Conservation (phyloP, 2,329 filamentous ascomycete genomes). For the Bipolaris gigantea region DNA sequence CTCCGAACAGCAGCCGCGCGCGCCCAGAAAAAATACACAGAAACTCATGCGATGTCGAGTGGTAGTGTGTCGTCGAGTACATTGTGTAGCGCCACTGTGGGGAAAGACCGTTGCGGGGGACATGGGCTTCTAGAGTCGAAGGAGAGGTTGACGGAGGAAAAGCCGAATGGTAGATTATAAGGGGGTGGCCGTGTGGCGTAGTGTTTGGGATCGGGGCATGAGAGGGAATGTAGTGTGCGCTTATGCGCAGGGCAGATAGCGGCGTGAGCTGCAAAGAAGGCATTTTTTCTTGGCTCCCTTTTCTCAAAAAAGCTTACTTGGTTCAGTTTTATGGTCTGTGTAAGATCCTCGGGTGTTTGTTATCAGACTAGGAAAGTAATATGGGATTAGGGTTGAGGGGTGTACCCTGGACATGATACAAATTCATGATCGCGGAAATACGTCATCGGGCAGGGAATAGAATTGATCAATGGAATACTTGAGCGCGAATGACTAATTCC, state of each 20-base stretch:
- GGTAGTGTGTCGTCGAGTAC: conserved; percentile 68
- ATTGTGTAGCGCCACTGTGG: conserved; percentile 72
- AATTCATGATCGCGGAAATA: not conserved
- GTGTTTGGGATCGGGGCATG: conserved; percentile 65
- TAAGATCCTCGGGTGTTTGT: not conserved
- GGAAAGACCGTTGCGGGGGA: conserved; percentile 54
- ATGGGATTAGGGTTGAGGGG: not conserved
- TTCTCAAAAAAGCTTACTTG: not conserved
- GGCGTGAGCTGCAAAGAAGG: conserved; percentile 43
- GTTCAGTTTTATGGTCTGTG: not conserved
- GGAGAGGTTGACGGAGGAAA: conserved; percentile 54
- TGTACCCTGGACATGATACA: not conserved
- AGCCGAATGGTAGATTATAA: conserved; percentile 66
- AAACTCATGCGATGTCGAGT: conserved; percentile 68
- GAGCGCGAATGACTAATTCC: too few relatives aligned
- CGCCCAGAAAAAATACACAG: conserved; percentile 61
- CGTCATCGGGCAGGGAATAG: not conserved
- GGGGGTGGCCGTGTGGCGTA: conserved; percentile 62
- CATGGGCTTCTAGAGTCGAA: conserved; percentile 59
- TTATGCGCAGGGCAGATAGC: conserved; percentile 58
- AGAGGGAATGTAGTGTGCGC: conserved; percentile 61
- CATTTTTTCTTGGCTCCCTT: conserved; percentile 5
- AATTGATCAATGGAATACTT: too few relatives aligned
- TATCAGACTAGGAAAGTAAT: not conserved
- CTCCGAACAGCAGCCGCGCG: conserved; percentile 67